Evolutionary conservation across 148 eudicot genomes (phyloP).

Genomic region (Tetragonia tetragonoides): DNA sequence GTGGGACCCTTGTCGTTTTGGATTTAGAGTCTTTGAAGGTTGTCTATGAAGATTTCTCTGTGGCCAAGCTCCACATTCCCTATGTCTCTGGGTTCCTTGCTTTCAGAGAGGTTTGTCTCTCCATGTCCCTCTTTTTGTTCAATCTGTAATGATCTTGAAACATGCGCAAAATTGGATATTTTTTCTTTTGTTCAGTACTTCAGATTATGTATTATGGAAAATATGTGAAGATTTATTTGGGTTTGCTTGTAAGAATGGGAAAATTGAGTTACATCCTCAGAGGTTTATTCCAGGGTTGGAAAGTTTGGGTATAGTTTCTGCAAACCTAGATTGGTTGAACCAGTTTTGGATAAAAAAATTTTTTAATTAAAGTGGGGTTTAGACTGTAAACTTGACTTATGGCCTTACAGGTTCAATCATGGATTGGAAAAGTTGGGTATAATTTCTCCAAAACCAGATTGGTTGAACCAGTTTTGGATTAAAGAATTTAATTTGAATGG

Average conservation of each 20-base stretch:
- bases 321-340: background rate
- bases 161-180: background rate
- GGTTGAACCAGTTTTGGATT: background rate
- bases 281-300: background rate
- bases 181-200: background rate
- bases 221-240: background rate
- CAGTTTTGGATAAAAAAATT: no score
- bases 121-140: background rate
- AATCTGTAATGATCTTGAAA: constrained; percentile 1
- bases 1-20: constrained; percentile 79
- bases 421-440: background rate
- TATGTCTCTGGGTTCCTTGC: constrained; percentile 95
- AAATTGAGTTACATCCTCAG: background rate
- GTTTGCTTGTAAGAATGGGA: background rate
- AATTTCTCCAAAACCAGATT: background rate
- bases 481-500: background rate
- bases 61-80: constrained; percentile 49
- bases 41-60: constrained; percentile 63
- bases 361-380: background rate
- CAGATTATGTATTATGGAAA: background rate
- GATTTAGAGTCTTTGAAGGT: constrained; percentile 49
- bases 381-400: background rate
- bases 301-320: background rate
- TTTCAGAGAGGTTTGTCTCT: constrained; percentile 69
- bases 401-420: background rate